phyloP scores from a whole-genome alignment of 2,329 filamentous ascomycete genomes.

The Fusarium kyushuense region DNA sequence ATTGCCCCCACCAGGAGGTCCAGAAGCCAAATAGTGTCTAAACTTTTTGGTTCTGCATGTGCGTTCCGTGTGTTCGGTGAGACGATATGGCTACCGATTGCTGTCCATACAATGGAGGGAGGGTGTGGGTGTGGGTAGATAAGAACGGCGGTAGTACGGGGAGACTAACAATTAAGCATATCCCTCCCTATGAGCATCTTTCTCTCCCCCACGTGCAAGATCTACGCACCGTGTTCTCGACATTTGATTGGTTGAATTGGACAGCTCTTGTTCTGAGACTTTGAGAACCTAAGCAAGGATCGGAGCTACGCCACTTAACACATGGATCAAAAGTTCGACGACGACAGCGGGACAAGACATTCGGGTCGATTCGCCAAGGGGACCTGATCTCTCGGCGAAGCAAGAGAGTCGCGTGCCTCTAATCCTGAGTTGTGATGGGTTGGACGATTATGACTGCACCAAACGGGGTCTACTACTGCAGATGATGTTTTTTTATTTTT shows the following conservation, averaged over 20 bases:
- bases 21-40: conserved; percentile 11
- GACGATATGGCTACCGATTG: conserved; percentile 42
- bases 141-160: background rate
- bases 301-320: conserved; percentile 12
- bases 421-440: background rate
- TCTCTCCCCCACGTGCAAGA: conserved; percentile 32
- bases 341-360: conserved; percentile 24
- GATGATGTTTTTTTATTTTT: background rate
- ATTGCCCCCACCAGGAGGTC: conserved; percentile 18
- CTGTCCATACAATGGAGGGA: background rate
- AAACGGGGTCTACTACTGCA: background rate
- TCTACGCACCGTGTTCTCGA: background rate
- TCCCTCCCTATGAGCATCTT: conserved; percentile 29
- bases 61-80: conserved; percentile 33
- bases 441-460: background rate
- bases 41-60: background rate
- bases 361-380: conserved; percentile 18
- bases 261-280: background rate
- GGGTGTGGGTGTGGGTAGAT: background rate
- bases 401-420: conserved; percentile 23
- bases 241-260: conserved; percentile 6
- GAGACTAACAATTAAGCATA: conserved; percentile 39
- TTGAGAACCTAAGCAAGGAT: background rate
- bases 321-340: background rate
- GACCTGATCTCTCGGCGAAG: conserved; percentile 29